Evolutionary conservation across 495 filamentous ascomycete genomes (phyloP), one percentile per base, ranked within the genome.

Genomic region (Penicillium bovifimosum): DNA sequence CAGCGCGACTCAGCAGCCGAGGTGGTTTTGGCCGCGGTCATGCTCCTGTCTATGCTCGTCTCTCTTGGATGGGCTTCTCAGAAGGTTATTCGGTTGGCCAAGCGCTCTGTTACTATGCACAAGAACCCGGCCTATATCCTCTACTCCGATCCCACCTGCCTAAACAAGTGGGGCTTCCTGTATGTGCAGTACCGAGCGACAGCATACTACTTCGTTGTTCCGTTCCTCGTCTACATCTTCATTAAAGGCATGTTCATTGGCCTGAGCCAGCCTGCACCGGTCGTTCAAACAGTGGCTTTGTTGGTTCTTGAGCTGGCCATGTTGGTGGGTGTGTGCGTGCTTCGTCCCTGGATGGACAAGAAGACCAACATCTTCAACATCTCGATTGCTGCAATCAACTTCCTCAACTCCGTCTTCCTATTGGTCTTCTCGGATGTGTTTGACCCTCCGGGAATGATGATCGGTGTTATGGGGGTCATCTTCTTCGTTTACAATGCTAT

Each of bases 341-440:
- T 96, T 59, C 84, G 89, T 35, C 93, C 93, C 6, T 98, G 90
- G 84, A 97, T 98, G 93, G 93, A 98, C 76, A 97, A 96, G 81
- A 93, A 91, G 73, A 96, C 92, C 53, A 98, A 98, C 67, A 82
- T 85, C 43, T 95, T 95, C 80, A 97, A 97, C 74, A 96, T 98
- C 56, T 77, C 91, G 48, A 97, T 98, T 62, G 84, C 81, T 48
- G 84, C 80, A 27, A 75, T 96, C 63, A 97, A 96, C 71, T 95
- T 97, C 65, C 63, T 96, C 66, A 96, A 95, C 66, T 80, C 83
- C 53, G 83, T 95, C 66, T 91, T 93, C 74, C 75, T 95, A 7
- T 73, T 95, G 26, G 77, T 95, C 43, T 92, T 91, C 68, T 88
- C 84, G n/a, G 77, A 85, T 47, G 79, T 95, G 18, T 91, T 93